These are phyloP conservation scores for Phytophthora palmivora DNA, from an alignment of 352 stramenopile genomes.

Conservation along the genomic window DNA sequence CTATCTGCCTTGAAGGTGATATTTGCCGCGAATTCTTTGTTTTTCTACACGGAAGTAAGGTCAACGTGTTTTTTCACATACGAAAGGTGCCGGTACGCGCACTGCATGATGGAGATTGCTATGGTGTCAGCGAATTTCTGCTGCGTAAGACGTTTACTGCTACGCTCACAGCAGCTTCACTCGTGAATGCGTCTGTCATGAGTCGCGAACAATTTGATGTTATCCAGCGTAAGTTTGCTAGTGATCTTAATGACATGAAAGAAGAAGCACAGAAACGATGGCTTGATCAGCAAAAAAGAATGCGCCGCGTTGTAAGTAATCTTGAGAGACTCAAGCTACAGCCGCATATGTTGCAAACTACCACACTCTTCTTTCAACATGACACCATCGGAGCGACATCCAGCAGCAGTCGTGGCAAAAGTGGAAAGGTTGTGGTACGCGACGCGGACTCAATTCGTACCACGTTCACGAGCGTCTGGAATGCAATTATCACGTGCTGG, in stretches of 20 bases:
- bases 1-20: conserved; percentile 74
- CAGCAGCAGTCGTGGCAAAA: background rate
- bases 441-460: conserved; percentile 33
- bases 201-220: conserved; percentile 75
- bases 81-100: conserved; percentile 58
- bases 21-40: conserved; percentile 77
- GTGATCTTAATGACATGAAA: conserved; percentile 60
- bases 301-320: conserved; percentile 50
- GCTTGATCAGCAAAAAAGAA: conserved; percentile 44
- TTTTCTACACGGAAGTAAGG: conserved; percentile 56
- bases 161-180: conserved; percentile 58
- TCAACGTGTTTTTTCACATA: conserved; percentile 66
- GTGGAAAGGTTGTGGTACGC: conserved; percentile 1
- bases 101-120: conserved; percentile 69
- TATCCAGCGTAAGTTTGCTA: conserved; percentile 64
- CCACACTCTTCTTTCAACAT: conserved; percentile 63
- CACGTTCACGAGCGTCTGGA: conserved; percentile 54
- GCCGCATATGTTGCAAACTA: conserved; percentile 55
- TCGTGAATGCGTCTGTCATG: conserved; percentile 74
- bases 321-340: conserved; percentile 64
- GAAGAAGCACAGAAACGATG: conserved; percentile 49
- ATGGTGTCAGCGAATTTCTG: conserved; percentile 77
- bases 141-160: conserved; percentile 50
- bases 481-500: conserved; percentile 57
- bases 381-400: conserved; percentile 24